phyloP scores from a whole-genome alignment of 768 basidiomycete species.

The Pisolithus microcarpus region DNA sequence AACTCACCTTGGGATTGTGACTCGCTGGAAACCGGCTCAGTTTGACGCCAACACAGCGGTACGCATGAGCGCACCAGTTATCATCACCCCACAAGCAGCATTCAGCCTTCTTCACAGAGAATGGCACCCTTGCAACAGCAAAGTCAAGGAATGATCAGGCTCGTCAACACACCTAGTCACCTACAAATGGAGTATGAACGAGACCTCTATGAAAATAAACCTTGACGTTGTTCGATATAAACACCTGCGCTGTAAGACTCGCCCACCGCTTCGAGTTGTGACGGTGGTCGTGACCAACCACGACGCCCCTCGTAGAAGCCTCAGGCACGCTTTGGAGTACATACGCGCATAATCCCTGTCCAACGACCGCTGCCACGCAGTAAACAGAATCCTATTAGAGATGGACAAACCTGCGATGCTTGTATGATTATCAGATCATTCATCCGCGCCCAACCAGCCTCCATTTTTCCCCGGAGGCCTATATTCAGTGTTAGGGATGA shows the following conservation, averaged over 20 bases:
- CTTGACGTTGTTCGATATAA: constrained; percentile 55
- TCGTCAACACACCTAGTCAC: constrained; percentile 12
- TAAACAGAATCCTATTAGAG: background rate
- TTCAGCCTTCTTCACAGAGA: constrained; percentile 56
- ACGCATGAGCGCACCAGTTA: constrained; percentile 51
- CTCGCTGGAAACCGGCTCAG: constrained; percentile 42
- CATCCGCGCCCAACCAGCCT: constrained; percentile 88
- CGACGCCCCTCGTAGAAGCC: constrained; percentile 58
- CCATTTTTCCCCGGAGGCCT: constrained; percentile 80
- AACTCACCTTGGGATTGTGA: constrained; percentile 79
- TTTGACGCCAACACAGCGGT: background rate
- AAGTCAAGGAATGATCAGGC: background rate
- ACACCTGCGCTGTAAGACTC: constrained; percentile 62
- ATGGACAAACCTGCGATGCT: constrained; percentile 57
- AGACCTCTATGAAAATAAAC: constrained; percentile 63
- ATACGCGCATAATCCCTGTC: constrained; percentile 72
- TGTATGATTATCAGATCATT: constrained; percentile 82
- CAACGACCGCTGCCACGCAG: background rate
- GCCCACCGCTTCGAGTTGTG: constrained; percentile 78
- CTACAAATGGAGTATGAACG: constrained; percentile 77
- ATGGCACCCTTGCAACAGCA: constrained; percentile 59
- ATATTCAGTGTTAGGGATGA: background rate
- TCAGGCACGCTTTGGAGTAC: constrained; percentile 44
- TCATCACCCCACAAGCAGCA: constrained; percentile 84
- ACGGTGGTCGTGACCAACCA: constrained; percentile 84